phyloP scores from a whole-genome alignment of 2,329 filamentous ascomycete species.

The Aspergillus sp. region DNA sequence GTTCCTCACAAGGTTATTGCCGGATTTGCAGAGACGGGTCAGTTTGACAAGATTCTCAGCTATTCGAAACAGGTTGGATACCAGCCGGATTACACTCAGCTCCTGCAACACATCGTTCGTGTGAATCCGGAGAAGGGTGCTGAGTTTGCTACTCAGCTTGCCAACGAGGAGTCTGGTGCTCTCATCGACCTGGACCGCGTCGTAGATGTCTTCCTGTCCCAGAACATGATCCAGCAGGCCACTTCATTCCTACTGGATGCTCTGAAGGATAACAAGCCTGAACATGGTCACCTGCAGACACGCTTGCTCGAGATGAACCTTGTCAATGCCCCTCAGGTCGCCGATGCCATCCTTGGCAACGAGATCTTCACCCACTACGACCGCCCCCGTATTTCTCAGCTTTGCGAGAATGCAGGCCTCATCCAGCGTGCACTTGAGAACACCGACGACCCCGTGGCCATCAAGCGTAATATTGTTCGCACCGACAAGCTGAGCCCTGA shows the following conservation, averaged over 20 bases:
- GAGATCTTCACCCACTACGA: slow-evolving; percentile 99
- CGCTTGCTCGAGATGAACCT: slow-evolving; percentile 97
- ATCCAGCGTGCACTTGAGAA: slow-evolving; percentile 87
- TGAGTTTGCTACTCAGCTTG: slow-evolving; percentile 90
- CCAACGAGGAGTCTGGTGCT: slow-evolving; percentile 83
- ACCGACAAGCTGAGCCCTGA: slow-evolving; percentile 86
- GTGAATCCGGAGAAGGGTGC: slow-evolving; percentile 90
- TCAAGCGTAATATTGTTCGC: slow-evolving; percentile 86
- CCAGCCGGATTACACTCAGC: slow-evolving; percentile 89
- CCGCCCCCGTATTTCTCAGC: slow-evolving; percentile 79
- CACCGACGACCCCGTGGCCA: slow-evolving; percentile 82
- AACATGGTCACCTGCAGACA: slow-evolving; percentile 91
- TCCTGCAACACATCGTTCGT: slow-evolving; percentile 89
- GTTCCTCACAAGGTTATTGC: slow-evolving; percentile 92
- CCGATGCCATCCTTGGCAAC: slow-evolving; percentile 95
- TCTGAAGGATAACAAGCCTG: slow-evolving; percentile 89
- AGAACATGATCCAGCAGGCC: slow-evolving; percentile 96
- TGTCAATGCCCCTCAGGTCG: slow-evolving; percentile 93
- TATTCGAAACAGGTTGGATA: slow-evolving; percentile 85
- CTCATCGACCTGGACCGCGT: slow-evolving; percentile 92
- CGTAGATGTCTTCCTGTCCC: slow-evolving; percentile 96
- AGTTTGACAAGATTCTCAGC: slow-evolving; percentile 94
- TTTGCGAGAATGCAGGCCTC: slow-evolving; percentile 92
- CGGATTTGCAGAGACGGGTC: slow-evolving; percentile 89
- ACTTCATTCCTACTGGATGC: slow-evolving; percentile 98